Evolutionary conservation across 106 monocot species (phyloP), one percentile per base, ranked within the genome.

Genomic region (Iris macrosiphon): DNA sequence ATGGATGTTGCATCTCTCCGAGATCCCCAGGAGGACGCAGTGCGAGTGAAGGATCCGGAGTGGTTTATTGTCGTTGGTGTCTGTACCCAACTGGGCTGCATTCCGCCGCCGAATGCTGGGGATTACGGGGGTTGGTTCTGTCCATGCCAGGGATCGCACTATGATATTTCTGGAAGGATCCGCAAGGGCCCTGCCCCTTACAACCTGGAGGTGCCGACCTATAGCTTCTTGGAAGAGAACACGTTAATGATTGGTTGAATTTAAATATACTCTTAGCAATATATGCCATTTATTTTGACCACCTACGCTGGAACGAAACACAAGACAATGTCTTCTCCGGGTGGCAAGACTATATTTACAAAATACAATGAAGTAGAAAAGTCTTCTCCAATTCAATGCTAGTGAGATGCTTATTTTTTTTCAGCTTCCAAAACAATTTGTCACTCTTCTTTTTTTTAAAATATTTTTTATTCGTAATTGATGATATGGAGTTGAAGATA

Each of bases 51-150:
- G 50, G 45, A 75, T 22, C 75, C 75, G 0, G 69, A 75, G 24
- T 75, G 75, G 75, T 59, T 75, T 11, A 50, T 74, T 0, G 75
- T 75, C 1, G 56, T 75, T 16, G 75, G 75, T 13, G 68, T 75
- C 4, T 75, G 75, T 21, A 75, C 75, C 4, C 75, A 75, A 51
- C 48, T 68, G 40, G 75, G 75, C 25, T 75, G 75, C 68, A 75
- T 75, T 5, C 75, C 75, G 28, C 30, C 68, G 37, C 68, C 75
- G 2, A 75, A 75, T 63, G 59, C 52, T 34, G 56, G 76, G 21
- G 76, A 76, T 31, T 76, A 26, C 27, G 69, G 69, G 9, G 76
- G 76, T 4, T 76, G 76, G 69, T 75, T 75, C 47, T 75, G 75
- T 25, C 75, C 75, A 1, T 75, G 75, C 63, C 75, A 75, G 31